A percentile compares a stretch with the other conserved stretches of the same genome.
Conservation (phyloP, 495 filamentous ascomycete genomes). For the Aspergillus taichungensis region DNA sequence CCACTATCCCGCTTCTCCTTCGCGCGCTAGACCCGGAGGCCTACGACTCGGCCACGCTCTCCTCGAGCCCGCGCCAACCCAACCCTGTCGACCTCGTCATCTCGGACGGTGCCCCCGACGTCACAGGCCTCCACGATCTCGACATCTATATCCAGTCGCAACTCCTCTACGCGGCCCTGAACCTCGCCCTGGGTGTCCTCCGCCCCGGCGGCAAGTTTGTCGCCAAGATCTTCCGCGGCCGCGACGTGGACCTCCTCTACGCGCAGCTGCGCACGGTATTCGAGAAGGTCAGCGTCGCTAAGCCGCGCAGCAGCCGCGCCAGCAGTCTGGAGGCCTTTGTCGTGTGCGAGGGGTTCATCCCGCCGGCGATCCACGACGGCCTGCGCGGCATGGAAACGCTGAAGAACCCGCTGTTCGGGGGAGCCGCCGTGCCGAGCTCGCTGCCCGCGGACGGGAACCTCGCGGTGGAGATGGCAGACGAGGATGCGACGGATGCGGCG, state of each 20-base stretch:
- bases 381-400: slow-evolving; percentile 31
- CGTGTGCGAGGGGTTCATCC: slow-evolving; percentile 81
- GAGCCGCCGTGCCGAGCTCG: slow-evolving; percentile 23
- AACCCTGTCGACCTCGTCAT: slow-evolving; percentile 86
- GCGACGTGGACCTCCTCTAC: slow-evolving; percentile 87
- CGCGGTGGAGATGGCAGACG: slow-evolving; percentile 49
- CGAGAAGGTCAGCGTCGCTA: slow-evolving; percentile 77
- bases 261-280: slow-evolving; percentile 89
- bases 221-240: slow-evolving; percentile 92
- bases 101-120: slow-evolving; percentile 91
- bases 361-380: slow-evolving; percentile 29
- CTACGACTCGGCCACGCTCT: slow-evolving; percentile 44
- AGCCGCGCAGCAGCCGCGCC: slow-evolving; percentile 83
- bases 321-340: slow-evolving; percentile 96
- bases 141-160: slow-evolving; percentile 98
- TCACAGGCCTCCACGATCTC: slow-evolving; percentile 91
- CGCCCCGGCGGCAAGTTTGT: slow-evolving; percentile 92
- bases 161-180: slow-evolving; percentile 85
- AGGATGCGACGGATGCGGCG: slow-evolving; percentile 16
- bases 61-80: slow-evolving; percentile 36
- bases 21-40: slow-evolving; percentile 73
- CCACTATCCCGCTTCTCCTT: slow-evolving; percentile 81
- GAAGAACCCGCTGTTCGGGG: slow-evolving; percentile 38
- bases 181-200: slow-evolving; percentile 83
- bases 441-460: slow-evolving; percentile 50